Evolutionary conservation across 176 grass and related monocot genomes (phyloP).

Genomic region (Thalia dealbata): DNA sequence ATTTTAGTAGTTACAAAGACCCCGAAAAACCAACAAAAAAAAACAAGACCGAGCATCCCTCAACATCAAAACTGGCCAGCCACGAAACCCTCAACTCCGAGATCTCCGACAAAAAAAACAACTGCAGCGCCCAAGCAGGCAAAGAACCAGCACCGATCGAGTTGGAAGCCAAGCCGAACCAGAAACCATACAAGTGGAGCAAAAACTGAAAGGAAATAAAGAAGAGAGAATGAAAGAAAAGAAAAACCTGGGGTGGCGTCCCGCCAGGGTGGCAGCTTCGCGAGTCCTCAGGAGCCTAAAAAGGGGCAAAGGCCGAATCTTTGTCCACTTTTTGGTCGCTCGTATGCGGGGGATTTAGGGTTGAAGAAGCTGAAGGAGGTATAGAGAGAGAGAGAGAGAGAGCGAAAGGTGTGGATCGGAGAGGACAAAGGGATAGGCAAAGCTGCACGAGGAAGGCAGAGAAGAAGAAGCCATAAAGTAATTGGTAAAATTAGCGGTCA

Average conservation of each 20-base stretch:
- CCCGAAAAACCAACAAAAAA: not conserved
- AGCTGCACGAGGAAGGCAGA: no score
- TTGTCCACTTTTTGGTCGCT: not conserved
- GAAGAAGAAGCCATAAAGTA: no score
- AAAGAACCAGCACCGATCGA: not conserved
- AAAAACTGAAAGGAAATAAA: not conserved
- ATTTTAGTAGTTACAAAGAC: not conserved
- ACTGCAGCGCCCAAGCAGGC: not conserved
- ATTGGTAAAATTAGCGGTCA: no score
- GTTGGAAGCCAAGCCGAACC: not conserved
- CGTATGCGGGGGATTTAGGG: conserved; percentile 2
- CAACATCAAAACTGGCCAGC: not conserved
- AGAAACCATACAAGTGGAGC: not conserved
- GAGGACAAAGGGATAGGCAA: not conserved
- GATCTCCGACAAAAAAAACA: not conserved
- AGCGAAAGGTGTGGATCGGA: not conserved
- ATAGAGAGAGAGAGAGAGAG: not conserved
- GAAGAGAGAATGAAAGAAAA: no score
- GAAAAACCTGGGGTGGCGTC: not conserved
- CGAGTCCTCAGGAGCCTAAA: not conserved
- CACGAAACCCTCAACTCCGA: not conserved
- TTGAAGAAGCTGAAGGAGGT: no score
- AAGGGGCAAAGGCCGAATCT: not conserved
- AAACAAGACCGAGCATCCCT: not conserved
- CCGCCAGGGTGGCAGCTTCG: not conserved